Evolutionary conservation across 805 yeast species (phyloP).

Genomic region (Candida cerambycidarum): DNA sequence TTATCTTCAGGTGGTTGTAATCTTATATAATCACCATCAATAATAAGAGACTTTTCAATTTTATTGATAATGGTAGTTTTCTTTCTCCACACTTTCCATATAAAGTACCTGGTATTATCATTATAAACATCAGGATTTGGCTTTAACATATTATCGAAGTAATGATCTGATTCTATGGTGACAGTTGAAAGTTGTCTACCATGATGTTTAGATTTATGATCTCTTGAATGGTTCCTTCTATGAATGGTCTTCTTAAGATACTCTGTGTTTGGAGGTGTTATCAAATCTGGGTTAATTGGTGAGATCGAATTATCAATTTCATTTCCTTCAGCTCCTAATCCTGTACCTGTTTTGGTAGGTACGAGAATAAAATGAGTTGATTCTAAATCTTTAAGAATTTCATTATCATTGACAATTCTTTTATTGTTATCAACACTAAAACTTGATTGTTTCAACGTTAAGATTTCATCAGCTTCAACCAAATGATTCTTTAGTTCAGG

Average conservation of each 20-base stretch:
- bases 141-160: conserved; percentile 30
- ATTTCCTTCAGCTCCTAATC: conserved; percentile 4
- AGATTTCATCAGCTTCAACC: not conserved
- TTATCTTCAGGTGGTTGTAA: conserved; percentile 82
- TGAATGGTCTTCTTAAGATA: not conserved
- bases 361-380: conserved; percentile 9
- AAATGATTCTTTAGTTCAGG: conserved; percentile 9
- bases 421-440: not conserved
- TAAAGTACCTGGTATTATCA: conserved; percentile 63
- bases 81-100: conserved; percentile 85
- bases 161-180: conserved; percentile 19
- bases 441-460: conserved; percentile 8
- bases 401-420: conserved; percentile 10
- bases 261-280: conserved; percentile 11
- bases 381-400: conserved; percentile 12
- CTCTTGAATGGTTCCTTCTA: not conserved
- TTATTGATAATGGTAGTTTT: conserved; percentile 80
- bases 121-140: conserved; percentile 32
- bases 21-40: conserved; percentile 93
- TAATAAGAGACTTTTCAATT: conserved; percentile 78
- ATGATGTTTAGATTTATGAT: not conserved
- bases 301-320: conserved; percentile 13
- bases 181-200: not conserved
- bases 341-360: conserved; percentile 8
- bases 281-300: conserved; percentile 9